These are phyloP conservation scores for Begonia fuchsioides DNA, from an alignment of 306 rosid genomes.

Conservation along the genomic window DNA sequence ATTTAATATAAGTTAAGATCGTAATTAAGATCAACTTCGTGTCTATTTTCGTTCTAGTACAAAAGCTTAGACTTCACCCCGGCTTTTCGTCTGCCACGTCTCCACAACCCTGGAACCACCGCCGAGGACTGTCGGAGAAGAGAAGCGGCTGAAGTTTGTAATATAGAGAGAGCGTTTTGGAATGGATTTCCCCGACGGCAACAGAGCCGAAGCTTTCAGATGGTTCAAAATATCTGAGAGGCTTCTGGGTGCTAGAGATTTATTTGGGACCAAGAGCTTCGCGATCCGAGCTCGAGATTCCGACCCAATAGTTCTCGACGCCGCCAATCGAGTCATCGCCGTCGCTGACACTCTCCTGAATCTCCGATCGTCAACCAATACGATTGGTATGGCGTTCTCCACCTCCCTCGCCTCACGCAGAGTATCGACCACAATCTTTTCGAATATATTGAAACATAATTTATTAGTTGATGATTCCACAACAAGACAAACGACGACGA, in stretches of 20 bases:
- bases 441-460: no score
- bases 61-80: no score
- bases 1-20: no score
- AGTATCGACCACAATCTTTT: conserved; percentile 47
- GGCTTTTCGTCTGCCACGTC: no score
- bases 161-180: not conserved
- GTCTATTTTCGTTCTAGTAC: no score
- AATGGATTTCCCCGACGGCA: conserved; percentile 12
- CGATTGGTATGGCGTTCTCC: conserved; percentile 59
- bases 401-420: conserved; percentile 41
- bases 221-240: conserved; percentile 77
- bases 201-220: conserved; percentile 64
- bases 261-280: conserved; percentile 60
- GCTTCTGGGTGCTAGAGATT: conserved; percentile 58
- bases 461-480: no score
- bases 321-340: conserved; percentile 45
- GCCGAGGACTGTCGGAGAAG: not conserved
- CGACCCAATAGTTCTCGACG: conserved; percentile 50
- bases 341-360: conserved; percentile 64
- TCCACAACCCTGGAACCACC: not conserved
- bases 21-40: no score
- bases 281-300: conserved; percentile 88
- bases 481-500: no score
- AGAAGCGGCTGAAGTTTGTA: not conserved
- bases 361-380: conserved; percentile 38